Percentiles rank a stretch among this genome's conserved stretches.
Conservation (phyloP, 768 basidiomycete genomes). For the Tricholoma saponaceum region DNA sequence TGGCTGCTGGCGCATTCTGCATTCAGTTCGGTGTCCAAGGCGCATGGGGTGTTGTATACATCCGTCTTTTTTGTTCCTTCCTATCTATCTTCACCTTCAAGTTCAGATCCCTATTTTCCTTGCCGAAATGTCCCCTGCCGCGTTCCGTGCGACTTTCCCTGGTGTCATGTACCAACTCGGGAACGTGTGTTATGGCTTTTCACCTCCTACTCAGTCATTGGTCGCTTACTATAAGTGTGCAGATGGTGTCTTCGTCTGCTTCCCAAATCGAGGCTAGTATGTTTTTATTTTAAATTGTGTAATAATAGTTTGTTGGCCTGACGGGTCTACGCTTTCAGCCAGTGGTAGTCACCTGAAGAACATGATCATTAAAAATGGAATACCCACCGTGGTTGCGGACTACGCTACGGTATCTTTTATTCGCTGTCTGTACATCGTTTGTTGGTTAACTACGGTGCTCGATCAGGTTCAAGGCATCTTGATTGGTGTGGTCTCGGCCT, state of each 20-base stretch:
- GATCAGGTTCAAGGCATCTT: constrained; percentile 77
- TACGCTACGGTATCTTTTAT: constrained; percentile 46
- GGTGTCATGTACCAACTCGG: constrained; percentile 83
- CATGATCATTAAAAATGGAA: constrained; percentile 42
- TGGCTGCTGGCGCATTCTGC: constrained; percentile 82
- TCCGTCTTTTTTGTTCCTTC: constrained; percentile 28
- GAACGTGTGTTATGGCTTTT: constrained; percentile 31
- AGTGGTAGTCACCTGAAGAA: constrained; percentile 58
- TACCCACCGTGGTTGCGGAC: constrained; percentile 44
- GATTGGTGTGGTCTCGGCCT: constrained; percentile 77
- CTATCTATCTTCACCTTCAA: constrained; percentile 14
- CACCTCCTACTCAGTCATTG: constrained; percentile 46
- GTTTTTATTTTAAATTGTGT: constrained; percentile 14
- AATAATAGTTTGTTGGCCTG: background rate
- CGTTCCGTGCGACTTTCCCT: constrained; percentile 83
- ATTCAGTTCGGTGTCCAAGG: constrained; percentile 86
- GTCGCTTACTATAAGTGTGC: background rate
- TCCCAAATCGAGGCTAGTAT: constrained; percentile 76
- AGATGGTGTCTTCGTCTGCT: constrained; percentile 68
- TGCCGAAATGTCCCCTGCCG: constrained; percentile 79
- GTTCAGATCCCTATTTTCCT: constrained; percentile 67
- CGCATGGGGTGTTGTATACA: constrained; percentile 78
- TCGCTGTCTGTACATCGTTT: background rate
- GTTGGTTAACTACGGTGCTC: constrained; percentile 11
- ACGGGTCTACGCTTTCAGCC: constrained; percentile 28